Conservation (phyloP, 108 stramenopile species). For the Phaeodactylum tricornutum region DNA sequence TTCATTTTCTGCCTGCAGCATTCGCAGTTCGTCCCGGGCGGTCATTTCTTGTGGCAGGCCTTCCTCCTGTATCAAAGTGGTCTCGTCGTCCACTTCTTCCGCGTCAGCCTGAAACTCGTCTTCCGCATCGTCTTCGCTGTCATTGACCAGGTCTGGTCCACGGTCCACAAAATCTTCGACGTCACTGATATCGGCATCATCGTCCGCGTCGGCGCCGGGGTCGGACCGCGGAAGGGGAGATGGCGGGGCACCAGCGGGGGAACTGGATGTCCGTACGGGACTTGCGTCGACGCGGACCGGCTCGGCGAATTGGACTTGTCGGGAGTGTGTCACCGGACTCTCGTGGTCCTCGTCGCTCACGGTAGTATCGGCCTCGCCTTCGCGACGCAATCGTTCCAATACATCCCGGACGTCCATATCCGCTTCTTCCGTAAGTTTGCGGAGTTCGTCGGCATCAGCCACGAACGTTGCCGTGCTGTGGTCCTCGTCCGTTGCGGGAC, state of each 20-base stretch:
- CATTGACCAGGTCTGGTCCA: not conserved
- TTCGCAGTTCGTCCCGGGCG: slow-evolving; percentile 42
- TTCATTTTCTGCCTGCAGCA: slow-evolving; percentile 44
- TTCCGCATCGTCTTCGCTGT: slow-evolving; percentile 14
- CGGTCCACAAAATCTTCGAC: slow-evolving; percentile 36
- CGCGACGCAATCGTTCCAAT: slow-evolving; percentile 26
- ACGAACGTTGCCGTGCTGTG: slow-evolving; percentile 8
- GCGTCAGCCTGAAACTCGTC: slow-evolving; percentile 33
- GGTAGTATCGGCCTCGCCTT: not conserved
- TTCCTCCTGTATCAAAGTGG: slow-evolving; percentile 58
- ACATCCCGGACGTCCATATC: slow-evolving; percentile 39
- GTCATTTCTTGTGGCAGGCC: slow-evolving; percentile 47
- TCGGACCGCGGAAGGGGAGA: not conserved
- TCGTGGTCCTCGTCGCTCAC: not conserved
- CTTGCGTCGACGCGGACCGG: not conserved
- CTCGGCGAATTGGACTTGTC: not conserved
- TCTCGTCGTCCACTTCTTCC: slow-evolving; percentile 54
- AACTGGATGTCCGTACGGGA: not conserved
- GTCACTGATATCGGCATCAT: slow-evolving; percentile 49
- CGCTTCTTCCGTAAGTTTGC: slow-evolving; percentile 42
- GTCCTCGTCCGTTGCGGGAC: not conserved
- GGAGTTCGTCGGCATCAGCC: slow-evolving; percentile 33
- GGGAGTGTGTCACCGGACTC: not conserved
- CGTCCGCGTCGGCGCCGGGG: slow-evolving; percentile 35
- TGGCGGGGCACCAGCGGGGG: not conserved